A percentile compares a stretch with the other conserved stretches of the same genome.
Evolutionary conservation across 352 stramenopile genomes (phyloP).

Genomic region (Elongisporangium senticosum): DNA sequence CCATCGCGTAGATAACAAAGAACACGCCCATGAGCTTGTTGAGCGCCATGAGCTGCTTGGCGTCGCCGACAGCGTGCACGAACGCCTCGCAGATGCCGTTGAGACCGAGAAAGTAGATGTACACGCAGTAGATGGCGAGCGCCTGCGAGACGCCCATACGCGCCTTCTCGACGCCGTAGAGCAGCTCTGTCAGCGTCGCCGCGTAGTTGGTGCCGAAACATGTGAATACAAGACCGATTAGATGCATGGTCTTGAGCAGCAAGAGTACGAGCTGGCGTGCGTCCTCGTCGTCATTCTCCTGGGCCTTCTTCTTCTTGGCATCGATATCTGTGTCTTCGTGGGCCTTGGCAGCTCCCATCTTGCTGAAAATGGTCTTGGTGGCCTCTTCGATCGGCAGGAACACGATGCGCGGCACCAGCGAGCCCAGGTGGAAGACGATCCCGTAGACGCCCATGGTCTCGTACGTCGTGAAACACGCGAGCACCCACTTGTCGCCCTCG

Average conservation of each 20-base stretch:
- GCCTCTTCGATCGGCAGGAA: slow-evolving; percentile 97
- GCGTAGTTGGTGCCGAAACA: slow-evolving; percentile 84
- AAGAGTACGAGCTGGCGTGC: slow-evolving; percentile 53
- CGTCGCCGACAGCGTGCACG: slow-evolving; percentile 85
- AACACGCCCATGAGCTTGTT: slow-evolving; percentile 80
- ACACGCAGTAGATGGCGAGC: slow-evolving; percentile 87
- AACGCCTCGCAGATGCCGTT: slow-evolving; percentile 97
- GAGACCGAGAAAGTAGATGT: slow-evolving; percentile 92
- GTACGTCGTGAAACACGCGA: slow-evolving; percentile 85
- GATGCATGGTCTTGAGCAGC: slow-evolving; percentile 80
- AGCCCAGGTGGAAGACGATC: slow-evolving; percentile 93
- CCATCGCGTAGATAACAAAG: slow-evolving; percentile 68
- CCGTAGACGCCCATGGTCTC: slow-evolving; percentile 96
- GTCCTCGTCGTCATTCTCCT: slow-evolving; percentile 14
- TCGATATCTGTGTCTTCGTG: slow-evolving; percentile 16
- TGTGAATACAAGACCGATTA: slow-evolving; percentile 79
- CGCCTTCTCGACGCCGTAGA: slow-evolving; percentile 76
- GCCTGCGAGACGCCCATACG: slow-evolving; percentile 42
- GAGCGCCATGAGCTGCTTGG: slow-evolving; percentile 64
- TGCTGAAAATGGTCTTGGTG: slow-evolving; percentile 93
- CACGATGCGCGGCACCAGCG: slow-evolving; percentile 92
- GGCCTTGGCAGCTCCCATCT: slow-evolving; percentile 46
- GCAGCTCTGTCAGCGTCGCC: slow-evolving; percentile 66
- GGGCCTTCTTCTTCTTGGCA: slow-evolving; percentile 13
- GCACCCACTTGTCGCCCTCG: slow-evolving; percentile 95